Evolutionary conservation across 2,329 filamentous ascomycete genomes (phyloP).

Genomic region (Byssoonygena ceratinophila): DNA sequence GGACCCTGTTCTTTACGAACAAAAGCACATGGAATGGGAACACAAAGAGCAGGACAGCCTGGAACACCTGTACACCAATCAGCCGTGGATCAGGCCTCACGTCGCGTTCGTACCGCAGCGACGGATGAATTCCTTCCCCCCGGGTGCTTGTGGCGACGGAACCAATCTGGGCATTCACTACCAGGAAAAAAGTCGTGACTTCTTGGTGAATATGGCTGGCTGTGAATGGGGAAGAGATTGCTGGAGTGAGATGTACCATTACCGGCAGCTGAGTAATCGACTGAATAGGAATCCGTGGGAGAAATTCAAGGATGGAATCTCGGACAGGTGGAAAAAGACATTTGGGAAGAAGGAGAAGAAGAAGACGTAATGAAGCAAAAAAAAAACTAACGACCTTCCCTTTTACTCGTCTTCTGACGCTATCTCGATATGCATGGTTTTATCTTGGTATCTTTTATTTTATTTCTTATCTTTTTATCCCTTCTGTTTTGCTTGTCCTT

Average conservation of each 20-base stretch:
- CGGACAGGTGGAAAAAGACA: conserved; percentile 19
- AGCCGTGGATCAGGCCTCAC: conserved; percentile 85
- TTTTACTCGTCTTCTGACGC: not conserved
- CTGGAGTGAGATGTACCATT: conserved; percentile 96
- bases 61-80: conserved; percentile 79
- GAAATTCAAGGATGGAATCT: conserved; percentile 35
- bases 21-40: conserved; percentile 98
- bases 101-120: conserved; percentile 84
- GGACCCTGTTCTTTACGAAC: conserved; percentile 95
- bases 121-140: conserved; percentile 87
- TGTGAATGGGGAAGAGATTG: conserved; percentile 96
- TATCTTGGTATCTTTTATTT: not conserved
- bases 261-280: conserved; percentile 79
- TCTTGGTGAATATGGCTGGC: conserved; percentile 96
- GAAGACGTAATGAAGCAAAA: conserved; percentile 8
- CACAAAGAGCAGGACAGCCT: conserved; percentile 97
- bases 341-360: conserved; percentile 17
- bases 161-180: conserved; percentile 71
- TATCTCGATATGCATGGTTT: not conserved
- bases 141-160: conserved; percentile 62
- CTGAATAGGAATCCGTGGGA: conserved; percentile 80
- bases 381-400: not conserved
- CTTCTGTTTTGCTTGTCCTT: not conserved
- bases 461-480: not conserved
- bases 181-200: conserved; percentile 71